A percentile compares a stretch with the other conserved stretches of the same genome.
phyloP scores from a whole-genome alignment of 2,329 filamentous ascomycete genomes.

The Microascus cirrosus region DNA sequence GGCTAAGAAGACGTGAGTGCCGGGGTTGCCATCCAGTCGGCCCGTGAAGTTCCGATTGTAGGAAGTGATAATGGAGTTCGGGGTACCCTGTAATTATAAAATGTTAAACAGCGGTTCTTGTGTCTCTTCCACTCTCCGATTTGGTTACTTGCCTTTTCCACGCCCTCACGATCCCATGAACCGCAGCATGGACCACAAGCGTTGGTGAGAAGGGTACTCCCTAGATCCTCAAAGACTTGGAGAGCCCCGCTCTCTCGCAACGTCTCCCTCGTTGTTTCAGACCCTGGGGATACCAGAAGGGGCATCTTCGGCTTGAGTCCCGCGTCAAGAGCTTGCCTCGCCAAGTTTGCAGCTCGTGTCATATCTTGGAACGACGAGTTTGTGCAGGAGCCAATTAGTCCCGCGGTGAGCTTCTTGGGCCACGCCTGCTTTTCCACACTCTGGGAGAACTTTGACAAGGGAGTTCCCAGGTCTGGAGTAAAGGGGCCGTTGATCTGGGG shows the following conservation, averaged over 20 bases:
- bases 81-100: slow-evolving; percentile 59
- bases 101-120: neutral
- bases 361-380: slow-evolving; percentile 85
- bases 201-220: slow-evolving; percentile 88
- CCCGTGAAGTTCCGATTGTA: slow-evolving; percentile 99
- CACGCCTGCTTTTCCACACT: slow-evolving; percentile 90
- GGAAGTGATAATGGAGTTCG: slow-evolving; percentile 95
- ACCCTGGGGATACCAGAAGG: slow-evolving; percentile 93
- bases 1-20: slow-evolving; percentile 86
- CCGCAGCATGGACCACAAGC: slow-evolving; percentile 89
- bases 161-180: slow-evolving; percentile 89
- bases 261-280: slow-evolving; percentile 91
- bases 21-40: slow-evolving; percentile 91
- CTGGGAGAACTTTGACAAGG: slow-evolving; percentile 94
- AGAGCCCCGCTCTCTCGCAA: slow-evolving; percentile 86
- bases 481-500: slow-evolving; percentile 98
- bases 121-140: neutral
- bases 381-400: slow-evolving; percentile 96
- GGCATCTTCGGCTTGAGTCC: slow-evolving; percentile 87
- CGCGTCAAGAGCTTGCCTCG: slow-evolving; percentile 79
- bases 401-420: slow-evolving; percentile 94
- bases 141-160: slow-evolving; percentile 44
- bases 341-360: slow-evolving; percentile 85
- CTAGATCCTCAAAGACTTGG: slow-evolving; percentile 90
- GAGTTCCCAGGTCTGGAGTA: slow-evolving; percentile 94